These are phyloP conservation scores for Centrapalus pauciflorus DNA, from an alignment of 129 eudicot species.

Conservation along the genomic window DNA sequence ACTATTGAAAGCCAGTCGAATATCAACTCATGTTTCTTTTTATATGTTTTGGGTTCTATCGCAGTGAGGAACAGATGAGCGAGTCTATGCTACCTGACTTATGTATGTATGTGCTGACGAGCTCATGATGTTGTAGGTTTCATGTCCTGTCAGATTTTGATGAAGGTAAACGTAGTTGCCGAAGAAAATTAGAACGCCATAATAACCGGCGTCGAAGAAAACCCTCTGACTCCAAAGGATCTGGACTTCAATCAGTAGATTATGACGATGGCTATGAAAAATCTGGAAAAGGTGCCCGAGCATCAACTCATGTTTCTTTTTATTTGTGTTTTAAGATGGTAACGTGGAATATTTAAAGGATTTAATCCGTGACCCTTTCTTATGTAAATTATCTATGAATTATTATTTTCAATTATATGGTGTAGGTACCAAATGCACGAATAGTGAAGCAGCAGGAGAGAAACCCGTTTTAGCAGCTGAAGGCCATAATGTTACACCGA, in stretches of 20 bases:
- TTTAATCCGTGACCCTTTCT: not conserved
- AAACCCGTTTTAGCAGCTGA: constrained; percentile 41
- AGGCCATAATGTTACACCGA: constrained; percentile 30
- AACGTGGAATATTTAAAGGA: not conserved
- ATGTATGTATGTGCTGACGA: constrained; percentile 11
- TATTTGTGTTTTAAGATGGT: not conserved
- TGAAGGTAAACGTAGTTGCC: constrained; percentile 97
- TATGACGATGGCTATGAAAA: constrained; percentile 59
- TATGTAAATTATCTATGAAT: not conserved
- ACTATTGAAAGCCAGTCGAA: too few species aligned
- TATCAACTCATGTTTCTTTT: too few species aligned
- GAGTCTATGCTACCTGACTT: not conserved
- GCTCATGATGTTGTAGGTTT: constrained; percentile 52
- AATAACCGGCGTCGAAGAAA: constrained; percentile 87
- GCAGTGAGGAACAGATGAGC: too few species aligned
- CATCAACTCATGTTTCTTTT: not conserved
- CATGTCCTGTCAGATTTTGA: constrained; percentile 90
- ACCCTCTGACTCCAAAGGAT: constrained; percentile 49
- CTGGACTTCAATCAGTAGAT: constrained; percentile 39
- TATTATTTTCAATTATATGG: not conserved
- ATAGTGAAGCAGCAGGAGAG: constrained; percentile 49
- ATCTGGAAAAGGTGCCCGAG: constrained; percentile 54
- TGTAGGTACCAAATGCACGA: constrained; percentile 37
- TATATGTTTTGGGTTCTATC: too few species aligned
- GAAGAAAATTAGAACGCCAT: constrained; percentile 91